A percentile compares a stretch with the other conserved stretches of the same genome.
phyloP scores from a whole-genome alignment of 768 basidiomycete species.

The Tylopilus intermedius region DNA sequence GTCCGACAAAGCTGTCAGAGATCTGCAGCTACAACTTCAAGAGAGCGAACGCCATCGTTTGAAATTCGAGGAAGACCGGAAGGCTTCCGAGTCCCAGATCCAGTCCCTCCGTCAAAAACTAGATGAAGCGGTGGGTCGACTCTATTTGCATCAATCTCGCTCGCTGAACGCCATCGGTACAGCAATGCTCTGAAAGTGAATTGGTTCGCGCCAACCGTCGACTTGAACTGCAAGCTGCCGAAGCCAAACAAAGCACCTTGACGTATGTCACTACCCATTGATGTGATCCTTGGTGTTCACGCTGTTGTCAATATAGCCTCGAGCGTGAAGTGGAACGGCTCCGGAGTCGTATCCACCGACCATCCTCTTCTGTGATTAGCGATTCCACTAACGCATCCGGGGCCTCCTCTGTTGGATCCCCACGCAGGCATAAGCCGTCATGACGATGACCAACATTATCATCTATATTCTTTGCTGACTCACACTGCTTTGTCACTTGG shows the following conservation, averaged over 20 bases:
- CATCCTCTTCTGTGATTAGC: constrained; percentile 37
- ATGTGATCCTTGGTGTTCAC: constrained; percentile 2
- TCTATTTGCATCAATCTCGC: neutral
- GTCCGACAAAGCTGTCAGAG: constrained; percentile 46
- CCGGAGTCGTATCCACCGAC: constrained; percentile 58
- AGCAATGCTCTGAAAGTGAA: constrained; percentile 71
- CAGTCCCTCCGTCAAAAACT: constrained; percentile 51
- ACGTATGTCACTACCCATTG: constrained; percentile 41
- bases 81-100: constrained; percentile 55
- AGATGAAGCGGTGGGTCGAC: constrained; percentile 53
- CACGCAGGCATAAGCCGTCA: constrained; percentile 25
- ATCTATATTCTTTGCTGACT: too few species aligned
- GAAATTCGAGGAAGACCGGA: constrained; percentile 64
- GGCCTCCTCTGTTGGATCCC: constrained; percentile 27
- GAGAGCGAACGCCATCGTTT: constrained; percentile 60
- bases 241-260: constrained; percentile 65
- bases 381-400: constrained; percentile 19
- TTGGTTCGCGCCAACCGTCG: constrained; percentile 68
- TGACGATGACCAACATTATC: constrained; percentile 1
- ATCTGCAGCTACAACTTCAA: constrained; percentile 48
- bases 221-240: constrained; percentile 70
- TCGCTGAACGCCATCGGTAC: constrained; percentile 9
- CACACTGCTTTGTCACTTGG: neutral
- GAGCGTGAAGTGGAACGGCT: constrained; percentile 68
- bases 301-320: constrained; percentile 34